A percentile compares a stretch with the other conserved stretches of the same genome.
phyloP scores from a whole-genome alignment of 1,139 yeast genomes.

The Pichia sp. region DNA sequence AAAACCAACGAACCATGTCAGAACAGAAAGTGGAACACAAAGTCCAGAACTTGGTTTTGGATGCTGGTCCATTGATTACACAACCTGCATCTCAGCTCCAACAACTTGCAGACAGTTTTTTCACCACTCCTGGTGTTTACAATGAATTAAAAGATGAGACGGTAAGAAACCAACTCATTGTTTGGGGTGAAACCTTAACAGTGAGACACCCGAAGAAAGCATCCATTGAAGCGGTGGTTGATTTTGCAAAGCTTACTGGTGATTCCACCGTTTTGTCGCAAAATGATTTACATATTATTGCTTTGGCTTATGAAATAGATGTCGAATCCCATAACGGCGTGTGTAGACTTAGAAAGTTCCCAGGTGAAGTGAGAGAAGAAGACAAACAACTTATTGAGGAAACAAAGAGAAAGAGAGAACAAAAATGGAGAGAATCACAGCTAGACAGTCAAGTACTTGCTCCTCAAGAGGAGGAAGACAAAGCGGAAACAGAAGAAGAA shows the following conservation, averaged over 20 bases:
- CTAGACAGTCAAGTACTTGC: slow-evolving; percentile 14
- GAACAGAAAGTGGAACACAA: slow-evolving; percentile 21
- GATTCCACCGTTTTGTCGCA: slow-evolving; percentile 83
- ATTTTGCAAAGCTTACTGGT: slow-evolving; percentile 84
- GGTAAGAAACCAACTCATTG: slow-evolving; percentile 68
- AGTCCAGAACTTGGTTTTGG: slow-evolving; percentile 65
- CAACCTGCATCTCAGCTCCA: slow-evolving; percentile 75
- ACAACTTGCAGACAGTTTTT: slow-evolving; percentile 62
- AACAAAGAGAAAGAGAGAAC: slow-evolving; percentile 19
- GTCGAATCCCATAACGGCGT: slow-evolving; percentile 64
- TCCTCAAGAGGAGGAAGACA: slow-evolving; percentile 6
- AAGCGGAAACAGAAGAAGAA: slow-evolving; percentile 12
- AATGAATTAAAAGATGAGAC: slow-evolving; percentile 82
- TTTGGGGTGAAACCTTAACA: slow-evolving; percentile 66
- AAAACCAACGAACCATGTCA: background rate
- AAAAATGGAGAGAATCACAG: slow-evolving; percentile 15
- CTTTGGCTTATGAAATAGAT: slow-evolving; percentile 85
- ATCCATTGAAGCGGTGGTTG: slow-evolving; percentile 59
- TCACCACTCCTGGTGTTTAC: slow-evolving; percentile 88
- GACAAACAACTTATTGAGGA: slow-evolving; percentile 20
- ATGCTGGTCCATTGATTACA: slow-evolving; percentile 92
- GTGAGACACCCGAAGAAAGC: slow-evolving; percentile 73
- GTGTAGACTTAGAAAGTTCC: slow-evolving; percentile 62
- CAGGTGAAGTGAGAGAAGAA: slow-evolving; percentile 51
- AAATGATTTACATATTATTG: slow-evolving; percentile 89